Evolutionary conservation across 108 stramenopile species (phyloP).

Genomic region (Parmales sp.): DNA sequence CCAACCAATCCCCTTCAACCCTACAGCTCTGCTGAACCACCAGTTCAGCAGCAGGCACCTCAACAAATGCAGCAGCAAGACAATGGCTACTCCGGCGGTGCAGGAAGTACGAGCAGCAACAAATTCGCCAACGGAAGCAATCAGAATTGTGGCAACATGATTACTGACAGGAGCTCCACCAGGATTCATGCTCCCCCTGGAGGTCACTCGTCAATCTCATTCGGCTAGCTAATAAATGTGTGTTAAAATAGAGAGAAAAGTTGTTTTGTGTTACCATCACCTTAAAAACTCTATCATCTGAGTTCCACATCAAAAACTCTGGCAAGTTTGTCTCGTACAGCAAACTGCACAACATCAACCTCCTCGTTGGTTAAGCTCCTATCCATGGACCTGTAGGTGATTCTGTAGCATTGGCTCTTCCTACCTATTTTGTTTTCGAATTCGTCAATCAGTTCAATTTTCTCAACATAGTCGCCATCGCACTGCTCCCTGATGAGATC

Average conservation of each 20-base stretch:
- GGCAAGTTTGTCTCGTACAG: slow-evolving; percentile 32
- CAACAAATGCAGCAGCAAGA: background rate
- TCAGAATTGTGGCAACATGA: slow-evolving; percentile 41
- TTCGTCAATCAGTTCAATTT: slow-evolving; percentile 72
- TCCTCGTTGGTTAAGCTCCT: slow-evolving; percentile 91
- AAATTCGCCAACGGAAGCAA: slow-evolving; percentile 26
- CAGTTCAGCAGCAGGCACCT: background rate
- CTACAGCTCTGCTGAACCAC: background rate
- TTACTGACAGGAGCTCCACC: slow-evolving; percentile 31
- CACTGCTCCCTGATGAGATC: slow-evolving; percentile 68
- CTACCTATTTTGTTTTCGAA: slow-evolving; percentile 76
- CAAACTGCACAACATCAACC: slow-evolving; percentile 79
- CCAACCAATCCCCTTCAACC: too few relatives aligned
- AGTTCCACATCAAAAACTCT: slow-evolving; percentile 26
- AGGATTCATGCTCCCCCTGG: slow-evolving; percentile 38
- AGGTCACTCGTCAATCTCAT: slow-evolving; percentile 25
- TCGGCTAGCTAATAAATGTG: slow-evolving; percentile 28
- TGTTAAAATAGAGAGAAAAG: background rate
- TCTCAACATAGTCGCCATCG: slow-evolving; percentile 89
- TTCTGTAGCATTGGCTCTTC: slow-evolving; percentile 80
- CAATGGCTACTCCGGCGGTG: background rate
- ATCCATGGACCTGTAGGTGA: slow-evolving; percentile 92
- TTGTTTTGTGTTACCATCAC: background rate
- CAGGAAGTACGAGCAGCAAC: background rate
- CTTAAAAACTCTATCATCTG: slow-evolving; percentile 14